Percentiles rank a stretch among this genome's conserved stretches.
Evolutionary conservation across 345 rosid genomes (phyloP).

Genomic region (Lepidium aucheri): DNA sequence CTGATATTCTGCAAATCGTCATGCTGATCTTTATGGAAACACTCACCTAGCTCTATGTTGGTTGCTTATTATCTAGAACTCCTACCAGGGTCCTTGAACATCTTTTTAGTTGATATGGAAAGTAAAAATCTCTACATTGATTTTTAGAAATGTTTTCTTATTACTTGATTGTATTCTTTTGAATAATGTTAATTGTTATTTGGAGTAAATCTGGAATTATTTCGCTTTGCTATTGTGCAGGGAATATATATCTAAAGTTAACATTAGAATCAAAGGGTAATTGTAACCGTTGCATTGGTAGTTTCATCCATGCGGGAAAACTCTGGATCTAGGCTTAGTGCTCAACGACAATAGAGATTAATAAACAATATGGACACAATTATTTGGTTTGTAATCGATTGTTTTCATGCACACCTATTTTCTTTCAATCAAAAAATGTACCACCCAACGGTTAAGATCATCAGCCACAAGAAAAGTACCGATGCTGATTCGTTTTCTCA

Average conservation of each 20-base stretch:
- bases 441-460: neutral
- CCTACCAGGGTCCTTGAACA: slow-evolving; percentile 53
- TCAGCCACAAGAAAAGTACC: neutral
- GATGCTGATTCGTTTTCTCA: neutral
- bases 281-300: neutral
- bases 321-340: slow-evolving; percentile 25
- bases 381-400: no score
- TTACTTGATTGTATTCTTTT: neutral
- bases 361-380: no score
- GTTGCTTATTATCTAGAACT: slow-evolving; percentile 47
- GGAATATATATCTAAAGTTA: neutral
- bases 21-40: slow-evolving; percentile 39
- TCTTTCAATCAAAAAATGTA: neutral
- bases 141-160: neutral
- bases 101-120: slow-evolving; percentile 54
- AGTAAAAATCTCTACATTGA: slow-evolving; percentile 18
- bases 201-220: neutral
- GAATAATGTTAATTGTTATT: neutral
- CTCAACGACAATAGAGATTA: no score
- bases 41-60: slow-evolving; percentile 60
- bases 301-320: slow-evolving; percentile 6
- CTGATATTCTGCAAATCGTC: slow-evolving; percentile 4
- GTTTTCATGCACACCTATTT: neutral
- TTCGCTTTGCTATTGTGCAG: neutral
- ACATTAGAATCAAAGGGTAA: neutral